Evolutionary conservation across 768 basidiomycete species (phyloP), one percentile per base, ranked within the genome.

Genomic region (Macrolepiota albuminosa): DNA sequence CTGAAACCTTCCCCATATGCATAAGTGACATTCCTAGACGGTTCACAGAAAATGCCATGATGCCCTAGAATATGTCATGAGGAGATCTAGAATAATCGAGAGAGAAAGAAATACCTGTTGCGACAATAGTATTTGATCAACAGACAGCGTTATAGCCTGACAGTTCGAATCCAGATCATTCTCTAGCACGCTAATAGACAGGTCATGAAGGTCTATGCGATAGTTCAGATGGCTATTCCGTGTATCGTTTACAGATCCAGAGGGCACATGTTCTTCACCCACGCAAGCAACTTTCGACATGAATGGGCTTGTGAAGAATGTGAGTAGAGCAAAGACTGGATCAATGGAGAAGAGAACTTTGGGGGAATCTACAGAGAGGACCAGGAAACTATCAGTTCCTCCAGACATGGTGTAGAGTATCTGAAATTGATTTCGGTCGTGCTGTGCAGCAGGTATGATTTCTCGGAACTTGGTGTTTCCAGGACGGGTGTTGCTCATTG

Each of bases 21-120:
- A 87, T 84, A 34, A 99, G 78, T 3, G 94, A 97, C 96, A 99
- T 98, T 24, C 97, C 97, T 9, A 98, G 79, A 34, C 81, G 83
- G 56, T 81, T 85, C 36, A 98, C 76, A 39, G 83, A 93, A 57
- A 98, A 75, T 2, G 95, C 91, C 61, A 92, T 70, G 39, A 93
- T 84, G 7, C 87, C 87, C 92, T 98, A 51, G 24, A 37, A 16
- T 5, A 36, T 16, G 16, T 29, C 1, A 26, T 47, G 61, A 48
- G 3, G 42, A 54, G 31, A 10, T 21, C n/a, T 51, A 10, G 10
- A 0, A 33, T 24, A 46, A 2, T 10, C 36, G 34, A 45, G 45
- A 40, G 43, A 37, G 26, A 21, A 21, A 29, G 40, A 63, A 78
- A 37, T 67, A 89, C 95, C 85, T 98, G 94, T 70, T 96, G 93